phyloP scores from a whole-genome alignment of 2,329 filamentous ascomycete genomes.

The Annulohypoxylon truncatum region DNA sequence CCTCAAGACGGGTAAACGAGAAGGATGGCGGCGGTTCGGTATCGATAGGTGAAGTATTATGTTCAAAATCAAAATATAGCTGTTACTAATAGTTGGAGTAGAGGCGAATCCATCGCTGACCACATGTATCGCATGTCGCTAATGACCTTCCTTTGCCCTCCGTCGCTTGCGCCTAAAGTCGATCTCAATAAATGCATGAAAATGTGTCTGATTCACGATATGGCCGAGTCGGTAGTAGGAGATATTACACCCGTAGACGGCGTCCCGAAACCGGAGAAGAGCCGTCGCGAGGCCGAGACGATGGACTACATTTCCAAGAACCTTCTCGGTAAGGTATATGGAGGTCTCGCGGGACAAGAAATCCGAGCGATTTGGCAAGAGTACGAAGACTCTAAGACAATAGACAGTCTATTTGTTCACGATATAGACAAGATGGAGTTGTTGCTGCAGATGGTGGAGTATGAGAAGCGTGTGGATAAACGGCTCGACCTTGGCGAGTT shows the following conservation, averaged over 20 bases:
- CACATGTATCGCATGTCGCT: constrained; percentile 99
- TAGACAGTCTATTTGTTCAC: constrained; percentile 90
- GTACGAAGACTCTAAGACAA: constrained; percentile 88
- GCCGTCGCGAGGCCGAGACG: constrained; percentile 82
- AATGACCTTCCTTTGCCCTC: constrained; percentile 90
- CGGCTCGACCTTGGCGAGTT: constrained; percentile 87
- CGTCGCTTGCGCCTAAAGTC: constrained; percentile 75
- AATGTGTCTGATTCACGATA: constrained; percentile 97
- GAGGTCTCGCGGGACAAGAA: constrained; percentile 74
- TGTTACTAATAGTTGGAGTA: constrained; percentile 46
- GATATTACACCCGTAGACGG: constrained; percentile 96
- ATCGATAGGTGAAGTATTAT: constrained; percentile 65
- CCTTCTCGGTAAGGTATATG: constrained; percentile 79
- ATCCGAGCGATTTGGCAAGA: constrained; percentile 90
- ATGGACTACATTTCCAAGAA: constrained; percentile 89
- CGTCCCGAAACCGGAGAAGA: constrained; percentile 88
- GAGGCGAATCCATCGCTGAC: constrained; percentile 92
- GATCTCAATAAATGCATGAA: constrained; percentile 87
- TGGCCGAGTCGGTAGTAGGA: constrained; percentile 94
- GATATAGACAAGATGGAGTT: constrained; percentile 98
- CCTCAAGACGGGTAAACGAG: constrained; percentile 94
- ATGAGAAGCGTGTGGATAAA: constrained; percentile 78
- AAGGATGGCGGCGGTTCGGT: constrained; percentile 92
- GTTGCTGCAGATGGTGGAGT: constrained; percentile 94
- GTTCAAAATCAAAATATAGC: not conserved